Evolutionary conservation across 2,329 filamentous ascomycete species (phyloP), one percentile per base, ranked within the genome.

Genomic region (Fusarium denticulatum): DNA sequence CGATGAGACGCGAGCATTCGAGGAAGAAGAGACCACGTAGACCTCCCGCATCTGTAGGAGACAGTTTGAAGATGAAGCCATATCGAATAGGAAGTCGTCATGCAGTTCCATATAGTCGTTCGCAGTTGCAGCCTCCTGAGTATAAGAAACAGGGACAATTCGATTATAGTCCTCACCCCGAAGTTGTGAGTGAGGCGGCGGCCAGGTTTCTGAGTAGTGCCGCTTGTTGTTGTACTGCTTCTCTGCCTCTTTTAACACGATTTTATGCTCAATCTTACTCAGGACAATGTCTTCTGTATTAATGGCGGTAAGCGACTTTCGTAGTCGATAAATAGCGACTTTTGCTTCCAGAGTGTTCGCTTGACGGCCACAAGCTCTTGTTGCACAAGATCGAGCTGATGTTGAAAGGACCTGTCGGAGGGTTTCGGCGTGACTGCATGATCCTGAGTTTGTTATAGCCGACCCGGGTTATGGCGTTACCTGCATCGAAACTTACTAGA

Each of bases 351-450:
- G 32, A 85, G 68, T 5, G 80, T 83, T 32, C 80, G 78, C 45
- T 77, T 80, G 30, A 86, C 79, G 24, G 83, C 80, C 26, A 76
- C 74, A 36, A 86, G 76, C 67, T 87, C 85, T 61, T 86, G 82
- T 24, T 81, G 80, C 2, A 85, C 78, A 20, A 84, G 79, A 42
- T 81, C 81, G 56, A 87, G 79, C 22, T 80, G 79, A 56, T 83
- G 81, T 62, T 86, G 82, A 43, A 83, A 82, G 5, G 82, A 81
- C 26, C 83, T 80, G 45, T 85, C 81, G 4, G 84, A 83, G 7
- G 80, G 80, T 28, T 83, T 82, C 6, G 80, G 81, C 12, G 77
- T 79, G 52, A 87, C 84, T 6, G 83, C 80, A 22, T 81, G 81
- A 64, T 85, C 83, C 83, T 84, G 42, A 4, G 57, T 6, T 8